Conservation (phyloP, 2,329 filamentous ascomycete species). For the Alternaria arborescens region DNA sequence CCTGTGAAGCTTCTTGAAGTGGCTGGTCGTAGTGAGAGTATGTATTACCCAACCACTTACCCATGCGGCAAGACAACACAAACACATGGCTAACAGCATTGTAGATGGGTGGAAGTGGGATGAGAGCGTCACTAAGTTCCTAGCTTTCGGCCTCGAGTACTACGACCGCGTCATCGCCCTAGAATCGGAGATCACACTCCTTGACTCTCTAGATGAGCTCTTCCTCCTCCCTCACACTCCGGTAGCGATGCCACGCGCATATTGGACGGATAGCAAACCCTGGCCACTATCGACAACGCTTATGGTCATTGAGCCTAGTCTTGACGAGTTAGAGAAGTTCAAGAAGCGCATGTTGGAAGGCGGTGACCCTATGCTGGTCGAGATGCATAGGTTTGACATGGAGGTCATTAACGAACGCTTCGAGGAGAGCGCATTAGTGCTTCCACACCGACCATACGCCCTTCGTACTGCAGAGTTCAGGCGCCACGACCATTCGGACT, state of each 20-base stretch:
- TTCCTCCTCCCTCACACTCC: conserved; percentile 70
- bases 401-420: conserved; percentile 72
- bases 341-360: conserved; percentile 40
- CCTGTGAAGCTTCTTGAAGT: conserved; percentile 56
- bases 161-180: conserved; percentile 67
- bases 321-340: conserved; percentile 58
- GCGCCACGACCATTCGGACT: conserved; percentile 59
- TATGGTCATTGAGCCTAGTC: conserved; percentile 68
- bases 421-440: conserved; percentile 64
- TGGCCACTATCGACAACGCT: conserved; percentile 67
- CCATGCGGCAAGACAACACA: conserved; percentile 13
- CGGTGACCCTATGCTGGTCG: conserved; percentile 38
- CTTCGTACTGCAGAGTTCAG: conserved; percentile 71
- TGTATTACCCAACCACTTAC: conserved; percentile 20
- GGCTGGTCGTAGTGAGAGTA: conserved; percentile 46
- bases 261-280: conserved; percentile 68
- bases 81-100: conserved; percentile 26
- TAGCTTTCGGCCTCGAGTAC: conserved; percentile 72
- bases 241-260: conserved; percentile 75
- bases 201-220: conserved; percentile 72
- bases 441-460: conserved; percentile 71
- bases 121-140: conserved; percentile 71
- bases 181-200: conserved; percentile 71
- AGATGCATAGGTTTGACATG: conserved; percentile 67
- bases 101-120: conserved; percentile 62